Evolutionary conservation across 1,284 basidiomycete genomes (phyloP).

Genomic region (Rhodotorula sp.): DNA sequence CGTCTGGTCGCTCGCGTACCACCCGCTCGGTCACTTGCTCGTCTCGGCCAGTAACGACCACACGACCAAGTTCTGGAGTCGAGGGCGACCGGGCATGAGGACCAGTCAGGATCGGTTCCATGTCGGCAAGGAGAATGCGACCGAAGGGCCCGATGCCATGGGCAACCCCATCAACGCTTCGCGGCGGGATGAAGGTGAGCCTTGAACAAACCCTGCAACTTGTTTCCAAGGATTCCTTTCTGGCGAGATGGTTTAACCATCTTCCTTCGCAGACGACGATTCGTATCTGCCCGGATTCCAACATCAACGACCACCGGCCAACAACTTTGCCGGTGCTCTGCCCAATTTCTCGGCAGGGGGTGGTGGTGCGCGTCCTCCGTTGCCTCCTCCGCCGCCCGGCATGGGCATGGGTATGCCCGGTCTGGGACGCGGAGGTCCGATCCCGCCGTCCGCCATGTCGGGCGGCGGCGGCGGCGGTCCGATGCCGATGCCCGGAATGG

Average conservation of each 20-base stretch:
- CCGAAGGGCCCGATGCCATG: conserved; percentile 30
- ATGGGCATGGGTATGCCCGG: neutral
- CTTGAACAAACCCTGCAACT: neutral
- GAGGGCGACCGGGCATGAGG: conserved; percentile 66
- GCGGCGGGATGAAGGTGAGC: conserved; percentile 27
- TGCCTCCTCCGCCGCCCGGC: neutral
- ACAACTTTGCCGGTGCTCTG: conserved; percentile 17
- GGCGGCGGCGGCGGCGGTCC: neutral
- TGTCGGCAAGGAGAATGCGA: conserved; percentile 41
- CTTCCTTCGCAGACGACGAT: conserved; percentile 16
- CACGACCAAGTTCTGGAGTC: conserved; percentile 94
- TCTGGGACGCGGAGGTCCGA: neutral
- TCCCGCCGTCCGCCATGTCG: neutral
- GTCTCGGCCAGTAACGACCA: conserved; percentile 93
- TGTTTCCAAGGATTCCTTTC: neutral
- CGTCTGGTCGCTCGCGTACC: conserved; percentile 92
- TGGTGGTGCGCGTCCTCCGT: conserved; percentile 2
- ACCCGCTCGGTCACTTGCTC: conserved; percentile 92
- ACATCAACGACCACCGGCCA: neutral
- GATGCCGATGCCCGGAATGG: neutral
- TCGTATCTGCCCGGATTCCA: conserved; percentile 21
- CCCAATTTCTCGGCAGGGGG: conserved; percentile 12
- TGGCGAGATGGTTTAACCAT: too few species aligned
- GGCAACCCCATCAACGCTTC: conserved; percentile 10
- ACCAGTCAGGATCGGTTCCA: conserved; percentile 42